Evolutionary conservation across 495 filamentous ascomycete genomes (phyloP).

Genomic region (Lophiostoma macrostomum): DNA sequence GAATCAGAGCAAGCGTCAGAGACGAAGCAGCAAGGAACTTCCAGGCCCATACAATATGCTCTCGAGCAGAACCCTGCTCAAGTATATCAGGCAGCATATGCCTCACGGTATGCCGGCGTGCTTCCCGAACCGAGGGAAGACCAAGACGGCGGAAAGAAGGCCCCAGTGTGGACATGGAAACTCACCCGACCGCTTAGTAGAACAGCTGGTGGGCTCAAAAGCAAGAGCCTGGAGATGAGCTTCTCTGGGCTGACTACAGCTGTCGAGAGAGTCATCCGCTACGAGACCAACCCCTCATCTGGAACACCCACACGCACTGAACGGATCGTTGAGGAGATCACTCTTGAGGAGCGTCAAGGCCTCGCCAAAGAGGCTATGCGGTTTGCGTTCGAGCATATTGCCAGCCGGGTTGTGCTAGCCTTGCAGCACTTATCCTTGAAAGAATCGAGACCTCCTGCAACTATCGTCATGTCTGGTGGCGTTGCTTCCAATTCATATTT

Average conservation of each 20-base stretch:
- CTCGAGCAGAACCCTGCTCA: slow-evolving; percentile 30
- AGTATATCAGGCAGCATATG: slow-evolving; percentile 43
- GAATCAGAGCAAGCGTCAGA: neutral
- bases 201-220: slow-evolving; percentile 38
- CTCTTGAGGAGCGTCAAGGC: slow-evolving; percentile 51
- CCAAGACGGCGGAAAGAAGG: slow-evolving; percentile 45
- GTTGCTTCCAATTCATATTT: slow-evolving; percentile 83
- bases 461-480: slow-evolving; percentile 81
- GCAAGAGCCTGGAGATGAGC: slow-evolving; percentile 53
- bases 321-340: slow-evolving; percentile 29
- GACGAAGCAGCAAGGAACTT: neutral
- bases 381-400: slow-evolving; percentile 85
- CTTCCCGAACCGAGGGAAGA: slow-evolving; percentile 56
- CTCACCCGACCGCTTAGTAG: slow-evolving; percentile 55
- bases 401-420: slow-evolving; percentile 64
- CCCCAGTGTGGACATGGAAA: slow-evolving; percentile 54
- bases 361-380: slow-evolving; percentile 72
- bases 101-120: slow-evolving; percentile 13
- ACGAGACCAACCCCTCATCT: slow-evolving; percentile 37
- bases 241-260: slow-evolving; percentile 62
- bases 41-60: too few relatives aligned
- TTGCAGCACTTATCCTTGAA: slow-evolving; percentile 46
- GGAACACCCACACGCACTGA: slow-evolving; percentile 13
- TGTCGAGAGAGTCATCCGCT: slow-evolving; percentile 47
- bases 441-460: slow-evolving; percentile 36